phyloP scores from a whole-genome alignment of 768 basidiomycete genomes.

The Coprinopsis marcescibilis region DNA sequence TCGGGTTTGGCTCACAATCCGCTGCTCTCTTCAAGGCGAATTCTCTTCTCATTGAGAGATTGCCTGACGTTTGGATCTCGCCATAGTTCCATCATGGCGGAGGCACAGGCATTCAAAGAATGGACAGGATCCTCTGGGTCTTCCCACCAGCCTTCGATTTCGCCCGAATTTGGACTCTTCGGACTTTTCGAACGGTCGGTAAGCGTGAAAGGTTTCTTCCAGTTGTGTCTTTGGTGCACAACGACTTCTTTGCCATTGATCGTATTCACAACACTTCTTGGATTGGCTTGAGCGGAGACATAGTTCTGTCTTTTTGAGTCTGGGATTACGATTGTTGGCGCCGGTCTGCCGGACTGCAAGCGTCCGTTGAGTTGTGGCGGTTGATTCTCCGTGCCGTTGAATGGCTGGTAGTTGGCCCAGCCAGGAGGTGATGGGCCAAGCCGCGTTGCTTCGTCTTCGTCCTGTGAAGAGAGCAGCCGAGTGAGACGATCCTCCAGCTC shows the following conservation, averaged over 20 bases:
- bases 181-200: slow-evolving; percentile 58
- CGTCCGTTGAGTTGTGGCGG: slow-evolving; percentile 18
- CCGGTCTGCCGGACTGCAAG: slow-evolving; percentile 34
- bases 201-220: slow-evolving; percentile 64
- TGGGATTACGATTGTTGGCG: slow-evolving; percentile 45
- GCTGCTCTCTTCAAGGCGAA: slow-evolving; percentile 76
- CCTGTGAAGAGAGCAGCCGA: slow-evolving; percentile 58
- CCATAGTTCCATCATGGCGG: slow-evolving; percentile 73
- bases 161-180: slow-evolving; percentile 63
- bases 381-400: slow-evolving; percentile 20
- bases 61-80: slow-evolving; percentile 60
- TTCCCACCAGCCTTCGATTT: slow-evolving; percentile 81
- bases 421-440: slow-evolving; percentile 34
- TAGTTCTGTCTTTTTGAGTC: slow-evolving; percentile 26
- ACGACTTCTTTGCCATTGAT: slow-evolving; percentile 45
- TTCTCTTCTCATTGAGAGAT: slow-evolving; percentile 55
- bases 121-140: slow-evolving; percentile 81
- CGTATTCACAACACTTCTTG: slow-evolving; percentile 20
- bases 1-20: slow-evolving; percentile 60
- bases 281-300: slow-evolving; percentile 19
- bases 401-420: slow-evolving; percentile 30
- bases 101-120: slow-evolving; percentile 53
- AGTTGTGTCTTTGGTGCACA: slow-evolving; percentile 57
- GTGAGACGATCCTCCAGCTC: slow-evolving; percentile 68
- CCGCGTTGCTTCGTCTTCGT: slow-evolving; percentile 66